Conservation (phyloP, 2,329 filamentous ascomycete genomes). For the Microascus cirrosus region DNA sequence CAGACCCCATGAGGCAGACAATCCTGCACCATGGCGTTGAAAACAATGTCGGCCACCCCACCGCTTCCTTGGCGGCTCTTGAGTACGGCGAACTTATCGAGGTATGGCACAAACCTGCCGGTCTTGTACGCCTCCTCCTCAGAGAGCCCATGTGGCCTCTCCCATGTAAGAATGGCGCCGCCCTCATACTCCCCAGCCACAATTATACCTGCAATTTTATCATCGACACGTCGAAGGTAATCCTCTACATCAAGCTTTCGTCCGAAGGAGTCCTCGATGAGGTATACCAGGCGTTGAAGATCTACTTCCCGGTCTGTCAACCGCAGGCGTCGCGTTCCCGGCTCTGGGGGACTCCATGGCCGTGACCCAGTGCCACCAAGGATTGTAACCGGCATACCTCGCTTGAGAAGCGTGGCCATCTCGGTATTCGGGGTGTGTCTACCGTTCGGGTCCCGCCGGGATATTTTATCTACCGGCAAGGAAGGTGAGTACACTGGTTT, state of each 20-base stretch:
- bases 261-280: constrained; percentile 91
- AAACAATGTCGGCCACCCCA: constrained; percentile 90
- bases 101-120: constrained; percentile 71
- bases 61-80: constrained; percentile 80
- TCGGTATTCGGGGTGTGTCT: constrained; percentile 7
- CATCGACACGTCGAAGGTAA: constrained; percentile 71
- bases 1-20: constrained; percentile 86
- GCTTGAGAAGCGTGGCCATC: constrained; percentile 72
- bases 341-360: constrained; percentile 58
- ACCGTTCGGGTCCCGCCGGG: constrained; percentile 3
- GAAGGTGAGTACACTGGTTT: constrained; percentile 90
- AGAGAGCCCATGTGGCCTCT: constrained; percentile 53
- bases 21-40: constrained; percentile 84
- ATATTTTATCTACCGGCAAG: constrained; percentile 51
- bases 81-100: constrained; percentile 95
- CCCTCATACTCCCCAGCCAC: constrained; percentile 96
- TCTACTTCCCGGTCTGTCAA: constrained; percentile 76
- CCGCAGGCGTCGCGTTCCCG: constrained; percentile 48
- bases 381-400: constrained; percentile 79
- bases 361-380: constrained; percentile 22
- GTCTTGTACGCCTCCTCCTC: constrained; percentile 42
- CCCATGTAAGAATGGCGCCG: constrained; percentile 90
- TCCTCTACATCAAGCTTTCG: constrained; percentile 72
- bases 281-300: constrained; percentile 65
- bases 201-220: constrained; percentile 79